Evolutionary conservation across 2,329 filamentous ascomycete genomes (phyloP), one percentile per base, ranked within the genome.

Genomic region (Remersonia thermophila): DNA sequence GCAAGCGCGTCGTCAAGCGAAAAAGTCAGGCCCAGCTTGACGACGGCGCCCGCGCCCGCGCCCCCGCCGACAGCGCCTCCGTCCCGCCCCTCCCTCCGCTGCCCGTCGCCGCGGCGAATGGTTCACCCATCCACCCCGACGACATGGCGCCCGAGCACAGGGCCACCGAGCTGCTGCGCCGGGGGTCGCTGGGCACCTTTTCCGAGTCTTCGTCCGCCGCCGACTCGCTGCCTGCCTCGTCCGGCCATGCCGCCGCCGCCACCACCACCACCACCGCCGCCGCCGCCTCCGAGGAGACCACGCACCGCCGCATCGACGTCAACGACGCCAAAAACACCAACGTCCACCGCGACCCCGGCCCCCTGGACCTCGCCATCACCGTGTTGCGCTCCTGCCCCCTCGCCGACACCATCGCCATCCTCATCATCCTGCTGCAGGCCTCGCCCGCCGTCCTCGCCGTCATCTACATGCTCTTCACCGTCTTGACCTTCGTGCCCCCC

Each of bases 341-440:
- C 41, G 69, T 80, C 37, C 80, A 82, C 53, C 77, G 77, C 48
- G 76, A 81, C 54, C 67, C 77, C 37, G 81, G 81, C 40, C 76
- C 83, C 32, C 62, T 93, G 48, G 78, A 83, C 50, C 68, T 93
- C 46, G 80, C 82, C 45, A 73, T 83, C 48, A 94, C 86, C 37
- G 89, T 96, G 51, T 74, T 96, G 56, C 78, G 77, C 52, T 85
- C 86, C 35, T 89, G 87, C 52, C 89, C 89, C 36, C 77, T 94
- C 54, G 83, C 85, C 63, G 89, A 96, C 63, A 94, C 89, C 42
- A 84, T 95, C 61, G 86, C 89, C 55, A 94, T 96, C 53, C 77
- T 96, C 57, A 94, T 95, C 61, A 83, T 95, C 51, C 74, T 96
- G 48, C 82, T 95, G 60, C 87, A 93, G 56, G 76, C 95, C 8